Percentiles rank a stretch among this genome's conserved stretches.
Evolutionary conservation across 306 rosid genomes (phyloP).

Genomic region (Citrullus amarus): DNA sequence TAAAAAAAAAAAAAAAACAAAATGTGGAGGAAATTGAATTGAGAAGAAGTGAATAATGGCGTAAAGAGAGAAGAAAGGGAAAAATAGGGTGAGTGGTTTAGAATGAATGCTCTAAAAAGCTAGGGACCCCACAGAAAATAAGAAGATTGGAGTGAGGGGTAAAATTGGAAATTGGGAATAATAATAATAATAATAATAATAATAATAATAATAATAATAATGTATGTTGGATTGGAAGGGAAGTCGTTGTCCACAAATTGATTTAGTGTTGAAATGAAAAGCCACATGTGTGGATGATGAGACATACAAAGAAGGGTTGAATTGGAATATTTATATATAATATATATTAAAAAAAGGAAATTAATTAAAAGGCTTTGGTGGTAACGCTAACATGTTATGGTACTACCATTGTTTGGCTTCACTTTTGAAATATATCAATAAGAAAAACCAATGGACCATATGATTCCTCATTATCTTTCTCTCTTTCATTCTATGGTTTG

Average conservation of each 20-base stretch:
- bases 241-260: not conserved
- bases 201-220: not conserved
- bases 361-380: not conserved
- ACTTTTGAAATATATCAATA: not conserved
- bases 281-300: slow-evolving; percentile 5
- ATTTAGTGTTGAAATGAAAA: not conserved
- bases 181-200: not conserved
- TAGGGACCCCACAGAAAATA: not conserved
- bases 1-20: not conserved
- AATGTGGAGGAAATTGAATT: not conserved
- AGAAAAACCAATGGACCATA: not conserved
- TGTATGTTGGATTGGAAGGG: not conserved
- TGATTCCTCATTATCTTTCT: not conserved
- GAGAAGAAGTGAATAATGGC: not conserved
- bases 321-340: not conserved
- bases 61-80: not conserved
- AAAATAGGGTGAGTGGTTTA: not conserved
- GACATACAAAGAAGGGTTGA: not conserved
- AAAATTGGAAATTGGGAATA: not conserved
- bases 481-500: not conserved
- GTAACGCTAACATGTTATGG: not conserved
- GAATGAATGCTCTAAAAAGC: not conserved
- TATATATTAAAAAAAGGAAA: not conserved
- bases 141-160: not conserved
- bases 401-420: not conserved